phyloP scores from a whole-genome alignment of 176 grass and related monocot species.

The Ensete ventricosum region DNA sequence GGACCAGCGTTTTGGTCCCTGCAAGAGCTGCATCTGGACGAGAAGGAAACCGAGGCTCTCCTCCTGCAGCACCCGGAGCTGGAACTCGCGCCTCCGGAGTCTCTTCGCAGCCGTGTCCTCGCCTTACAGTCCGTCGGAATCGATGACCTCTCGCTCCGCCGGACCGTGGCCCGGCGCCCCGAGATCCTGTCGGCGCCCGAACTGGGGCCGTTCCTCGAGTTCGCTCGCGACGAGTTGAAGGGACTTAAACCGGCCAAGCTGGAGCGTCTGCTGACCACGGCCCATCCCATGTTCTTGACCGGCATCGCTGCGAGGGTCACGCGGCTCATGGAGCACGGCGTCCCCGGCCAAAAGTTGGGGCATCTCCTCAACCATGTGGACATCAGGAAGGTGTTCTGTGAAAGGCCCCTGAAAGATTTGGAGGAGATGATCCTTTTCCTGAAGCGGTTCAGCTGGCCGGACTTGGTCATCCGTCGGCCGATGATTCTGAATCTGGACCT shows the following conservation, averaged over 20 bases:
- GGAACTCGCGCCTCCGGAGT: neutral
- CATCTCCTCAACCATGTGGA: slow-evolving; percentile 17
- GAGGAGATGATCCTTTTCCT: slow-evolving; percentile 18
- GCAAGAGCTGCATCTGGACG: slow-evolving; percentile 15
- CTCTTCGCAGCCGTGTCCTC: slow-evolving; percentile 1
- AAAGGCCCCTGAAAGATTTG: slow-evolving; percentile 6
- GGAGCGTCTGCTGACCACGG: slow-evolving; percentile 5
- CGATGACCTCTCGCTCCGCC: neutral
- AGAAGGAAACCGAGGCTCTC: neutral
- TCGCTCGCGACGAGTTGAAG: neutral
- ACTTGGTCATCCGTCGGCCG: slow-evolving; percentile 11
- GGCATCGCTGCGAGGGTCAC: slow-evolving; percentile 1
- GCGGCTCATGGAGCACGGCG: slow-evolving; percentile 12
- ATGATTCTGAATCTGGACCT: slow-evolving; percentile 18
- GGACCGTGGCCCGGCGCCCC: slow-evolving; percentile 5
- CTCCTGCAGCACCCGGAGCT: neutral
- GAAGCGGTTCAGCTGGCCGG: slow-evolving; percentile 10
- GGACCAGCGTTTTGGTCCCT: neutral
- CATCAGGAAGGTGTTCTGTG: slow-evolving; percentile 18
- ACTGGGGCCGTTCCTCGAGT: slow-evolving; percentile 14
- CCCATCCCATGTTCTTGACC: neutral
- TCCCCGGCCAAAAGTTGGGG: slow-evolving; percentile 7
- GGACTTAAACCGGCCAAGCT: slow-evolving; percentile 10
- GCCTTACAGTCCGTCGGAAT: slow-evolving; percentile 6
- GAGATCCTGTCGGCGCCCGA: slow-evolving; percentile 9